Evolutionary conservation across 352 stramenopile species (phyloP).

Genomic region (Globisporangium nagaii): DNA sequence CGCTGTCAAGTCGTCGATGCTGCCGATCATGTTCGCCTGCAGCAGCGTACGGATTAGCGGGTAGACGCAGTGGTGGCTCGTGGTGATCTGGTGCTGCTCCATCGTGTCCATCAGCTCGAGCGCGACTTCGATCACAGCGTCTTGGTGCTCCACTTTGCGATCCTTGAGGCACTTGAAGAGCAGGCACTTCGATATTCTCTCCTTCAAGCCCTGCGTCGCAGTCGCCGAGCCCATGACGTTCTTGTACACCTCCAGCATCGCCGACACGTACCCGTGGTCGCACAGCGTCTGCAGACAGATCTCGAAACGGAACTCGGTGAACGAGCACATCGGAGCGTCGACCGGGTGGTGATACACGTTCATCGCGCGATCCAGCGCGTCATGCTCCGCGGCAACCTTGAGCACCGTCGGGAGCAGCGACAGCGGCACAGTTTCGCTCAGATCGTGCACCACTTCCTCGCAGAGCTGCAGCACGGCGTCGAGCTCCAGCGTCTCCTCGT

Average conservation of each 20-base stretch:
- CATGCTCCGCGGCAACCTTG: constrained; percentile 47
- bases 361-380: constrained; percentile 54
- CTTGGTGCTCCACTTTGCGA: constrained; percentile 25
- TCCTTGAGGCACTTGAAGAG: constrained; percentile 43
- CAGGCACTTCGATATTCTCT: constrained; percentile 57
- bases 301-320: constrained; percentile 61
- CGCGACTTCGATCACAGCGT: constrained; percentile 2
- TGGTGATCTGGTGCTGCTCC: constrained; percentile 43
- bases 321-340: constrained; percentile 30
- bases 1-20: constrained; percentile 30
- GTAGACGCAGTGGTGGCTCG: constrained; percentile 43
- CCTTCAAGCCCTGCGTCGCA: constrained; percentile 37
- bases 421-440: constrained; percentile 38
- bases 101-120: constrained; percentile 47
- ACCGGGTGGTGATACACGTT: constrained; percentile 43
- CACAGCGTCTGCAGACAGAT: constrained; percentile 61
- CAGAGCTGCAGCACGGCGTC: constrained; percentile 48
- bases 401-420: constrained; percentile 53
- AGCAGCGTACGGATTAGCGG: constrained; percentile 40
- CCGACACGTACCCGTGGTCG: constrained; percentile 28
- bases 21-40: constrained; percentile 15
- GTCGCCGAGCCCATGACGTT: constrained; percentile 34
- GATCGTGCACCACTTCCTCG: constrained; percentile 36
- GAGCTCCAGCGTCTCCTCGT: constrained; percentile 41
- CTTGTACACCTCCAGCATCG: constrained; percentile 53